Conservation (phyloP, 2,329 filamentous ascomycete species). For the Myriosclerotinia curreyana region DNA sequence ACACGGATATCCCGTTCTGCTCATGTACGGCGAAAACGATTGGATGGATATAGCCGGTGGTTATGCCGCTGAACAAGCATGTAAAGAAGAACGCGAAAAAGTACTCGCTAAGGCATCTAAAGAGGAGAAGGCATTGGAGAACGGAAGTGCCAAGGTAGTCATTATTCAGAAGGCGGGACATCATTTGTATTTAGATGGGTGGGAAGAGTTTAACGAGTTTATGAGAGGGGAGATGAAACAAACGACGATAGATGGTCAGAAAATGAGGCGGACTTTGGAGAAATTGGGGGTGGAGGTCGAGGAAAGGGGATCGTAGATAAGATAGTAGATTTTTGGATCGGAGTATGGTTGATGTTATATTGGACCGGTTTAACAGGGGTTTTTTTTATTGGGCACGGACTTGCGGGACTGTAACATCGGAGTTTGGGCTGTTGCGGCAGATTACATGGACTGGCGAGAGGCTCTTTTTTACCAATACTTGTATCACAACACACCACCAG, state of each 20-base stretch:
- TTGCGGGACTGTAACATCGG: neutral
- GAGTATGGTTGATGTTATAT: neutral
- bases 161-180: constrained; percentile 71
- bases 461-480: neutral
- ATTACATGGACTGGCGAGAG: neutral
- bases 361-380: neutral
- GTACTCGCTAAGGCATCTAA: constrained; percentile 59
- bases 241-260: constrained; percentile 33
- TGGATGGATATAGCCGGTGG: constrained; percentile 98
- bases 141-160: constrained; percentile 77
- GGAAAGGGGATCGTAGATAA: neutral
- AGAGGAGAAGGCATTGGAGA: constrained; percentile 69
- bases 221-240: constrained; percentile 66
- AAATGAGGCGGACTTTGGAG: constrained; percentile 2
- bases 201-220: constrained; percentile 66
- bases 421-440: neutral
- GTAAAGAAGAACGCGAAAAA: constrained; percentile 64
- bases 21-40: constrained; percentile 97
- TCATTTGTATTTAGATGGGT: constrained; percentile 69
- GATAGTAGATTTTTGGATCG: too few species aligned
- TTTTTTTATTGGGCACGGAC: neutral
- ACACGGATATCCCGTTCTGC: constrained; percentile 75
- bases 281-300: constrained; percentile 8
- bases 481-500: neutral
- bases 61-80: constrained; percentile 72